Percentiles rank a stretch among this genome's conserved stretches.
These are phyloP conservation scores for Didymella exigua DNA, from an alignment of 2,329 filamentous ascomycete genomes.

Conservation along the genomic window DNA sequence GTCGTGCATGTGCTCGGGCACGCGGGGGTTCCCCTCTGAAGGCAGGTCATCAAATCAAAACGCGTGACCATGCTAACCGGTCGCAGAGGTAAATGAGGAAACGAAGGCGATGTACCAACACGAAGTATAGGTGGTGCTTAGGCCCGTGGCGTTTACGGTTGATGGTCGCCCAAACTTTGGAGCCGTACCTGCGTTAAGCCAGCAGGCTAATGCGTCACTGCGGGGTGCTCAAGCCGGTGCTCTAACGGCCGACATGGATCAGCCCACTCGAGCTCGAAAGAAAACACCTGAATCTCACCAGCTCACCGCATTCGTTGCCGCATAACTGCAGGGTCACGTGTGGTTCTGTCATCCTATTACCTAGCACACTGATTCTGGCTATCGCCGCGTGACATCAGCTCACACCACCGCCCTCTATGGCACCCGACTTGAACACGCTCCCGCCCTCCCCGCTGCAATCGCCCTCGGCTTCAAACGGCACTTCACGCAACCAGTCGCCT, in stretches of 20 bases:
- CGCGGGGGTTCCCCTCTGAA: slow-evolving; percentile 1
- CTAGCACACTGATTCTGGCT: not conserved
- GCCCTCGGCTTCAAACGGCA: slow-evolving; percentile 35
- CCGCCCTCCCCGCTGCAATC: slow-evolving; percentile 55
- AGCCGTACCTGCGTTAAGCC: slow-evolving; percentile 12
- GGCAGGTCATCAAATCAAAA: not conserved
- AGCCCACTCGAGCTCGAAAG: not conserved
- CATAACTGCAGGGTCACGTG: slow-evolving; percentile 6
- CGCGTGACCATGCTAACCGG: slow-evolving; percentile 3
- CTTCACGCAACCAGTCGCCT: slow-evolving; percentile 34
- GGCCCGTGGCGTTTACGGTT: not conserved
- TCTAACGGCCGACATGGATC: not conserved
- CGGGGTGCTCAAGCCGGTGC: not conserved
- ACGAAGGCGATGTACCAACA: slow-evolving; percentile 4
- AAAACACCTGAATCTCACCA: slow-evolving; percentile 3
- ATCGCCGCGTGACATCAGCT: slow-evolving; percentile 1
- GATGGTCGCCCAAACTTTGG: not conserved
- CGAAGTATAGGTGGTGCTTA: slow-evolving; percentile 8
- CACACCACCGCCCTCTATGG: slow-evolving; percentile 46
- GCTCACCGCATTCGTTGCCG: slow-evolving; percentile 11
- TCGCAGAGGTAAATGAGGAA: not conserved
- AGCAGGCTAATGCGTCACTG: slow-evolving; percentile 1
- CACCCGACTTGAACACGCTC: slow-evolving; percentile 65
- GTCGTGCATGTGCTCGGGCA: slow-evolving; percentile 9
- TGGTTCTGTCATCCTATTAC: not conserved